Base-by-base conservation (phyloP, 352 stramenopile species). In the Blastocystis sp. region DNA sequence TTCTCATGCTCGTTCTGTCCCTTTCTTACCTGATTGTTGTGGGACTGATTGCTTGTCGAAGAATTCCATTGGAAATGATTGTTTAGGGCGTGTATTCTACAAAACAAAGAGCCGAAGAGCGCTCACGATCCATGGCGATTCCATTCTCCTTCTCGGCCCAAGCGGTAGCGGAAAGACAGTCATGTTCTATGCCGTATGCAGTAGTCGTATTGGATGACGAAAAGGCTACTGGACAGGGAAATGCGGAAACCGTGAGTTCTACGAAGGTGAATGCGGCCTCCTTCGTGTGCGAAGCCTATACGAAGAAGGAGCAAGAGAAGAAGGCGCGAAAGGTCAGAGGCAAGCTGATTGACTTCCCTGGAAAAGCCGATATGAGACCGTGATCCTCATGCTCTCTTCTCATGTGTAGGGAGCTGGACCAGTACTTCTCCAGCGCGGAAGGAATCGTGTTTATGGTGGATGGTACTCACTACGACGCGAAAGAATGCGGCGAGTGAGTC, bases 111-210 rank as follows among this genome's bases (percentile, higher is more conserved):
- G 52, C 9, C 21, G 28, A 28, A 79, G 40, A 28, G 43, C 19
- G 19, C n/a, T 63, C 17, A 79, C 69, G 43, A 79, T 79, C 21
- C 69, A 60, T 60, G 69, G 69, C 14, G 40, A 79, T 28, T 62
- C 69, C 24, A 60, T 79, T 63, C 69, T 79, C 3, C 40, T 79
- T 10, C n/a, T 79, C 4, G 69, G 69, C 19, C 52, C 43, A 40
- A 63, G 69, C 69, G 69, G 40, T 28, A 79, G 69, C 1, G 69
- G 69, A 40, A 79, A 79, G 42, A 79, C 69, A 14, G 11, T 19
- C 11, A 24, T 79, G 14, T 79, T 79, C 42, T 79, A 79, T 60
- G 7, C 34, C 6, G 69, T 79, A 79, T 61, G 10, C 54, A 34
- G 28, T 34, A 34, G 28, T 34, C 28, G 0, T 34, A 34, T 34